These are phyloP conservation scores for Geoglossum cookeanum DNA, from an alignment of 2,329 filamentous ascomycete genomes.

Conservation along the genomic window DNA sequence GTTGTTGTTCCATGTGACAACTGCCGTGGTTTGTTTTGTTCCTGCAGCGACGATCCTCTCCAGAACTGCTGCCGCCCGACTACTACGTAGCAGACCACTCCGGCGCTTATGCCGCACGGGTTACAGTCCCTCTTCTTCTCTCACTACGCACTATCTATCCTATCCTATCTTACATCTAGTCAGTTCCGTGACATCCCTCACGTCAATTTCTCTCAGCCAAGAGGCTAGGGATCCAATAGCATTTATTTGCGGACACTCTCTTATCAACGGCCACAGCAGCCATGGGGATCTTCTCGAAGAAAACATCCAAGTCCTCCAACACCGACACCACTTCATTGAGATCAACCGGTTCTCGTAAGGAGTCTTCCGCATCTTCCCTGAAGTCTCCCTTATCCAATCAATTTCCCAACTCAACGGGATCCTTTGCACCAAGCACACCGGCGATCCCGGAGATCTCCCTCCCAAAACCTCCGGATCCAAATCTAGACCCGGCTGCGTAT, in stretches of 20 bases:
- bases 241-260: not conserved
- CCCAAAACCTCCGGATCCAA: conserved; percentile 69
- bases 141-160: not conserved
- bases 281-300: conserved; percentile 35
- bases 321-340: conserved; percentile 19
- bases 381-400: conserved; percentile 25
- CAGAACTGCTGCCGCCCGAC: not conserved
- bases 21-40: not conserved
- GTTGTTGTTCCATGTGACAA: not conserved
- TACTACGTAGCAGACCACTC: too few species aligned
- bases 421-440: conserved; percentile 25
- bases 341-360: conserved; percentile 24
- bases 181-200: not conserved
- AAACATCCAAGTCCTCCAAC: conserved; percentile 21
- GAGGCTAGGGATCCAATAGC: not conserved
- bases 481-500: conserved; percentile 75
- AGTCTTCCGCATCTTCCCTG: conserved; percentile 25
- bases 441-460: conserved; percentile 58
- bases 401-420: conserved; percentile 11
- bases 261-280: not conserved
- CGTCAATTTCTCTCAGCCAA: not conserved
- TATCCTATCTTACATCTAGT: not conserved
- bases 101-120: not conserved
- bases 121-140: not conserved
- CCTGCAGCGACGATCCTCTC: conserved; percentile 1